A percentile compares a stretch with the other conserved stretches of the same genome.
Conservation (phyloP, 176 grass and related monocot genomes). For the Aechmea fasciata region DNA sequence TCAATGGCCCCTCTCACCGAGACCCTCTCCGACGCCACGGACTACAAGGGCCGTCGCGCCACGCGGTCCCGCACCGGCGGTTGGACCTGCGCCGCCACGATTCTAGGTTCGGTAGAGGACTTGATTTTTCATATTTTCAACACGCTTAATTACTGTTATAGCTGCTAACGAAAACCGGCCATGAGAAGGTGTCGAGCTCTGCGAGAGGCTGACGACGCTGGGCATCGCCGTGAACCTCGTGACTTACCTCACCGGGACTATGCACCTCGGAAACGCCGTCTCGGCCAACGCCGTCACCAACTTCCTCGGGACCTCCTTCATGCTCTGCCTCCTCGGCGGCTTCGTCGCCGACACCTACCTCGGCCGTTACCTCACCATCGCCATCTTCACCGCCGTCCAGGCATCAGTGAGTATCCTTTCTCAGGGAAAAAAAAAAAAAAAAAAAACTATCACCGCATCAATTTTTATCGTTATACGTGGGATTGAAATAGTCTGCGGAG, state of each 20-base stretch:
- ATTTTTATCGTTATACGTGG: no score
- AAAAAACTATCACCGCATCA: no score
- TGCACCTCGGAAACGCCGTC: slow-evolving; percentile 82
- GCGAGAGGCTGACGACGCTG: slow-evolving; percentile 87
- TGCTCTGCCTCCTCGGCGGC: slow-evolving; percentile 90
- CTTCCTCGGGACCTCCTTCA: slow-evolving; percentile 92
- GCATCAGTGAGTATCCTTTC: slow-evolving; percentile 32
- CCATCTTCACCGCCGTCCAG: slow-evolving; percentile 75
- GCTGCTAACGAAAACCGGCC: not conserved
- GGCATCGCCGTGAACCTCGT: slow-evolving; percentile 93
- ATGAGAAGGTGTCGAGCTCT: slow-evolving; percentile 58
- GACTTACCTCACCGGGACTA: slow-evolving; percentile 84
- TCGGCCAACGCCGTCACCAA: slow-evolving; percentile 88
- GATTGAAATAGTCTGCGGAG: no score
- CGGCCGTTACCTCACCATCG: slow-evolving; percentile 94
- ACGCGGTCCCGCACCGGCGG: slow-evolving; percentile 47
- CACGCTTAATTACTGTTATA: slow-evolving; percentile 1
- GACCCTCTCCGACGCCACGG: slow-evolving; percentile 62
- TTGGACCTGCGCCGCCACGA: slow-evolving; percentile 69
- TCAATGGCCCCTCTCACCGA: slow-evolving; percentile 50
- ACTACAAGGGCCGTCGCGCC: slow-evolving; percentile 74
- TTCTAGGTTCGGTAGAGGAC: slow-evolving; percentile 36
- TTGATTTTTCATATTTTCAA: not conserved
- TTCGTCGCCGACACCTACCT: slow-evolving; percentile 93
- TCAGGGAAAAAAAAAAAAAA: no score